A percentile compares a stretch with the other conserved stretches of the same genome.
phyloP scores from a whole-genome alignment of 2,329 filamentous ascomycete species.

The Chrysosporium queenslandicum region DNA sequence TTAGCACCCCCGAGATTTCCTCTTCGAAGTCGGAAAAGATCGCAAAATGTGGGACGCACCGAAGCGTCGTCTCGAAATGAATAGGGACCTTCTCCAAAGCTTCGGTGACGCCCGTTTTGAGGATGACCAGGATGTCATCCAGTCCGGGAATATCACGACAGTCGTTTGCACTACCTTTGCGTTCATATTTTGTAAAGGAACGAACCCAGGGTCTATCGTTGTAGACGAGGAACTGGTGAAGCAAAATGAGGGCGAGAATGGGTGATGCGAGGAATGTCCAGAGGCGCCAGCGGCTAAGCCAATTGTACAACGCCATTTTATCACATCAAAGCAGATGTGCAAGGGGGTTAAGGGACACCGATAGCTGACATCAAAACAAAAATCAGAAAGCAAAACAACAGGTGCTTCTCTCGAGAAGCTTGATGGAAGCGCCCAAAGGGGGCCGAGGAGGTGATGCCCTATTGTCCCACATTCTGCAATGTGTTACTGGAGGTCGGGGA shows the following conservation, averaged over 20 bases:
- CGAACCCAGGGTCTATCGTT: background rate
- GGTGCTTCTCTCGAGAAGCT: no score
- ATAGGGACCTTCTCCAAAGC: conserved; percentile 45
- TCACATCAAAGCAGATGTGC: background rate
- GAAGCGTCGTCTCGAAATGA: conserved; percentile 46
- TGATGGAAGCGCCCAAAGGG: background rate
- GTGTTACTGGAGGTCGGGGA: background rate
- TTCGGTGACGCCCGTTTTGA: conserved; percentile 52
- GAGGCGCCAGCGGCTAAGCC: background rate
- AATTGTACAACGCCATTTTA: background rate
- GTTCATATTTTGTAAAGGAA: background rate
- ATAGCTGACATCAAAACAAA: background rate
- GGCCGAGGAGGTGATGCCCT: background rate
- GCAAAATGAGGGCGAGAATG: background rate
- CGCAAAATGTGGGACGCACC: conserved; percentile 46
- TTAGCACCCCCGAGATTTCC: conserved; percentile 40
- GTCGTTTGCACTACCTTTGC: background rate
- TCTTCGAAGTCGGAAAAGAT: conserved; percentile 52
- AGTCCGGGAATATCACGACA: conserved; percentile 16
- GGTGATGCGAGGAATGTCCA: background rate
- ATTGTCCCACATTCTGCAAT: background rate
- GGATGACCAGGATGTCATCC: conserved; percentile 46
- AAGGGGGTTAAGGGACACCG: background rate
- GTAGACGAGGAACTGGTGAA: background rate
- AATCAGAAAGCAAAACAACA: background rate